Percentiles rank a stretch among this genome's conserved stretches.
Evolutionary conservation across 2,329 filamentous ascomycete species (phyloP).

Genomic region (Dothideomycetidae sp.): DNA sequence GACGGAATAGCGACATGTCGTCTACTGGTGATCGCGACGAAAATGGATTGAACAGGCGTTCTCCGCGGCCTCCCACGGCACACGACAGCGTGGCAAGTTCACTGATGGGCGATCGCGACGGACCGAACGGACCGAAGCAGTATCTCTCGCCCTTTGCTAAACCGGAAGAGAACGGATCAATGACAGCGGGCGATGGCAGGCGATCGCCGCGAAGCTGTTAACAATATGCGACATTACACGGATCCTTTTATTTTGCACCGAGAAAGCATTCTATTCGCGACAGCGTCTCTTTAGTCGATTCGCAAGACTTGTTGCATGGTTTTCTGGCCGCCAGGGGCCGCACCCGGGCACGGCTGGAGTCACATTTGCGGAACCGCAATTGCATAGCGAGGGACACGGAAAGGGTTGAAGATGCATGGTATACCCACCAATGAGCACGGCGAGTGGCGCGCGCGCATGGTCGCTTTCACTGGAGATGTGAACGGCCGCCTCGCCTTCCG

Average conservation of each 20-base stretch:
- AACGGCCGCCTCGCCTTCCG: no score
- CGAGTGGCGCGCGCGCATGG: no score
- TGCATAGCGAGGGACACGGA: not conserved
- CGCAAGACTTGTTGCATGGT: not conserved
- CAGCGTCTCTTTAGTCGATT: not conserved
- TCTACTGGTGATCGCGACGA: constrained; percentile 6
- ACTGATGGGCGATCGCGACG: constrained; percentile 7
- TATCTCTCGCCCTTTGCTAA: constrained; percentile 9
- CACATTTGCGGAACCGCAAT: not conserved
- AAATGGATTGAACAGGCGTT: constrained; percentile 2
- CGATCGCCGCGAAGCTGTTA: constrained; percentile 8
- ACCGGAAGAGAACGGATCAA: constrained; percentile 4
- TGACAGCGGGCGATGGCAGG: constrained; percentile 3
- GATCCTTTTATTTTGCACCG: not conserved
- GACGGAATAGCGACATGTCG: constrained; percentile 8
- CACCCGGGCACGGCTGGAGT: no score
- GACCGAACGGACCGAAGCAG: constrained; percentile 4
- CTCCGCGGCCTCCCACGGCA: constrained; percentile 8
- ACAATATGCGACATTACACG: no score
- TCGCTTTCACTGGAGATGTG: no score
- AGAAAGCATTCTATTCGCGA: not conserved
- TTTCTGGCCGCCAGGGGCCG: no score
- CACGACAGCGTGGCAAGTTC: constrained; percentile 9
- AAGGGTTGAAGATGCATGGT: no score
- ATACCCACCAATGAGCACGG: no score